phyloP scores from a whole-genome alignment of 257 asterid genomes.

The Nicotiana noctiflora region DNA sequence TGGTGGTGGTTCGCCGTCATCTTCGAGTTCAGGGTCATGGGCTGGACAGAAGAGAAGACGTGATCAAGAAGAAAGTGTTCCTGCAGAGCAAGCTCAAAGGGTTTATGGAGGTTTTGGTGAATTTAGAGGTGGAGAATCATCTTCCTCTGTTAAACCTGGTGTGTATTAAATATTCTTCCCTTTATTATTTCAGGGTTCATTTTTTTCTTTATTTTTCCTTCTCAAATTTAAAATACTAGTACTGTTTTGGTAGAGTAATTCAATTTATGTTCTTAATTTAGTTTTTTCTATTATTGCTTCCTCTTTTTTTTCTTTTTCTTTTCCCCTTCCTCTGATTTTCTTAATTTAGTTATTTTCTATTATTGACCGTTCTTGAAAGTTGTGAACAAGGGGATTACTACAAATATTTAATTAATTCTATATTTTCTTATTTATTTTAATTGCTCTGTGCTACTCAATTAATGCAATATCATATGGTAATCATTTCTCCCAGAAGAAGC shows the following conservation, averaged over 20 bases:
- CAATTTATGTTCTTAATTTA: too few species aligned
- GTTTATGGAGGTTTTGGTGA: constrained; percentile 25
- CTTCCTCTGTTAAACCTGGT: constrained; percentile 50
- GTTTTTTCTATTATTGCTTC: too few species aligned
- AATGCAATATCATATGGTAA: neutral
- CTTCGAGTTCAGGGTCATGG: constrained; percentile 72
- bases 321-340: neutral
- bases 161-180: neutral
- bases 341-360: neutral
- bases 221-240: too few species aligned
- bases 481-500: constrained; percentile 19
- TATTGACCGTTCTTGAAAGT: constrained; percentile 20
- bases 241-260: too few species aligned
- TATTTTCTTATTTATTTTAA: neutral
- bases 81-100: constrained; percentile 25
- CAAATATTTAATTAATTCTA: neutral
- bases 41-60: constrained; percentile 71
- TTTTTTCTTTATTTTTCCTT: too few species aligned
- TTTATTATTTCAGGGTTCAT: too few species aligned
- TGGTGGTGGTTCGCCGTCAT: constrained; percentile 39
- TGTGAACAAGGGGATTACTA: neutral
- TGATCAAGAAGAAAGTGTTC: constrained; percentile 40
- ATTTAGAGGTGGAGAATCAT: constrained; percentile 29
- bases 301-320: too few species aligned
- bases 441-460: neutral